Evolutionary conservation across 1,139 yeast genomes (phyloP).

Genomic region (Taphrina betulina): DNA sequence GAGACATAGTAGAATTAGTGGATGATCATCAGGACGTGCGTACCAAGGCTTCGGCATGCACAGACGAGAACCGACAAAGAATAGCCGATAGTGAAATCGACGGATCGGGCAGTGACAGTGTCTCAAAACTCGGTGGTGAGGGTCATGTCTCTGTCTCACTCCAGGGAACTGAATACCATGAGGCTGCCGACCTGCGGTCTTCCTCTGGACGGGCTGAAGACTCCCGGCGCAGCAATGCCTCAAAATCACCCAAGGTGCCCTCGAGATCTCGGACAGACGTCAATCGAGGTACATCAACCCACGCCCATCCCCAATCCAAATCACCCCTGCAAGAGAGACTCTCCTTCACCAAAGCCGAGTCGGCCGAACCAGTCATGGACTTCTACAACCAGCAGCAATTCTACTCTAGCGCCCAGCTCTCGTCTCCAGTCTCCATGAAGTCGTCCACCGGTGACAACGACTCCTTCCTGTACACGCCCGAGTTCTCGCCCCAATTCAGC

Average conservation of each 20-base stretch:
- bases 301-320: too few species aligned
- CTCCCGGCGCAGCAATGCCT: too few species aligned
- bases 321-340: too few species aligned
- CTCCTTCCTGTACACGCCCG: neutral
- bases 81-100: slow-evolving; percentile 9
- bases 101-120: slow-evolving; percentile 12
- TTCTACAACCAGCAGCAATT: slow-evolving; percentile 17
- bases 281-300: too few species aligned
- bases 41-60: neutral
- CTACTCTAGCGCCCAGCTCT: slow-evolving; percentile 10
- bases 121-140: slow-evolving; percentile 25
- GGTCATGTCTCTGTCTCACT: too few species aligned
- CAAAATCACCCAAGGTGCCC: too few species aligned
- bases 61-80: too few species aligned
- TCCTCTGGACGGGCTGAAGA: too few species aligned
- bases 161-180: too few species aligned
- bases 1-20: slow-evolving; percentile 3
- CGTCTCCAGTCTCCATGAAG: slow-evolving; percentile 15
- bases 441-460: slow-evolving; percentile 2
- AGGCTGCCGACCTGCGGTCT: too few species aligned
- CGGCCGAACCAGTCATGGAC: slow-evolving; percentile 4
- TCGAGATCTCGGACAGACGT: too few species aligned
- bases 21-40: neutral
- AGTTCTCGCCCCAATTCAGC: slow-evolving; percentile 5
- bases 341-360: too few species aligned